phyloP scores from a whole-genome alignment of 805 yeast genomes.

The Saturnispora mendoncae region DNA sequence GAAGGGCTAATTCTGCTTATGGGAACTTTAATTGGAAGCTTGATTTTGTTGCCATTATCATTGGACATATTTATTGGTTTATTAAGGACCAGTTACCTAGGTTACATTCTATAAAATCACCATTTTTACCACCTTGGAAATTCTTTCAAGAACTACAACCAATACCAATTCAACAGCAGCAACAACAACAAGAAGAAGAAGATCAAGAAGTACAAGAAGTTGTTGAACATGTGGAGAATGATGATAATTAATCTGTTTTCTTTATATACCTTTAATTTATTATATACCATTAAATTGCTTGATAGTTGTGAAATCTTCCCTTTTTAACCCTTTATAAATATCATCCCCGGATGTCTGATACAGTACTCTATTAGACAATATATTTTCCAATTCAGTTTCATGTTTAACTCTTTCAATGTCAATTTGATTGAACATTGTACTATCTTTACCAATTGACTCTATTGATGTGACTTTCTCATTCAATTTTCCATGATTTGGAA shows the following conservation, averaged over 20 bases:
- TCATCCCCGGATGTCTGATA: conserved; percentile 8
- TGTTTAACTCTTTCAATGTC: conserved; percentile 8
- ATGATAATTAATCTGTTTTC: too few relatives aligned
- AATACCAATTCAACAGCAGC: too few relatives aligned
- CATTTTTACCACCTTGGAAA: conserved; percentile 33
- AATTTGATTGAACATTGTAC: conserved; percentile 6
- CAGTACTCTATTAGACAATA: not conserved
- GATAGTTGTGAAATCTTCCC: conserved; percentile 16
- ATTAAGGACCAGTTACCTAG: conserved; percentile 36
- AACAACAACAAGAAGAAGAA: not conserved
- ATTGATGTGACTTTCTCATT: not conserved
- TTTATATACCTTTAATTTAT: too few relatives aligned
- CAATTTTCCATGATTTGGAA: not conserved
- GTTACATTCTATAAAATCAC: conserved; percentile 26
- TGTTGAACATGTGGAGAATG: not conserved
- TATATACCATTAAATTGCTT: conserved; percentile 11
- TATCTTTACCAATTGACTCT: not conserved
- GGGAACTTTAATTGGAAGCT: conserved; percentile 8
- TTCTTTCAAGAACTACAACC: not conserved
- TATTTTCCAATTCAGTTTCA: conserved; percentile 13
- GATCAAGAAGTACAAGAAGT: not conserved
- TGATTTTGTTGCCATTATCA: conserved; percentile 30
- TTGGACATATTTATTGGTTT: conserved; percentile 37
- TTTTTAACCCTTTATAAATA: conserved; percentile 18
- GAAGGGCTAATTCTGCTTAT: too few relatives aligned